Percentiles rank a stretch among this genome's conserved stretches.
Conservation (phyloP, 306 rosid genomes). For the Bauhinia variegata region DNA sequence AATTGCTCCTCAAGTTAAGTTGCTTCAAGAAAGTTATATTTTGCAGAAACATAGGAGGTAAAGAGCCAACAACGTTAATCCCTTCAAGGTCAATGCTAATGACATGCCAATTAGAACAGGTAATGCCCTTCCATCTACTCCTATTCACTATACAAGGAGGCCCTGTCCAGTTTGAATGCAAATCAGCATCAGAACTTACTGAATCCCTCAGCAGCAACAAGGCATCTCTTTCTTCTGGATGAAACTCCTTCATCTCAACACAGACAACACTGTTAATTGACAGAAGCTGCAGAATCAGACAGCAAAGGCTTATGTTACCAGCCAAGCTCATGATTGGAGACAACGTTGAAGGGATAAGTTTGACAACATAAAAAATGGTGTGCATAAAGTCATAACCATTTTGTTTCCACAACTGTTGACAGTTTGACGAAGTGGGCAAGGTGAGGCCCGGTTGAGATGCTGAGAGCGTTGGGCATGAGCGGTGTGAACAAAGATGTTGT, state of each 20-base stretch:
- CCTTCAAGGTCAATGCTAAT: slow-evolving; percentile 55
- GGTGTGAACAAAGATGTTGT: slow-evolving; percentile 38
- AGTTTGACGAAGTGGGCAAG: slow-evolving; percentile 53
- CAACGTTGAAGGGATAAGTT: neutral
- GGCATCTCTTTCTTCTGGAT: slow-evolving; percentile 66
- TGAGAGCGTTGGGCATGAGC: slow-evolving; percentile 30
- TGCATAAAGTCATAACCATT: slow-evolving; percentile 31
- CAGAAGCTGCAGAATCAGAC: slow-evolving; percentile 23
- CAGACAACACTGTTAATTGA: slow-evolving; percentile 34
- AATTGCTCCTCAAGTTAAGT: slow-evolving; percentile 59
- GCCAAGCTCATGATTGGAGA: slow-evolving; percentile 41
- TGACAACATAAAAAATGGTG: slow-evolving; percentile 26
- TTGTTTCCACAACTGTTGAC: slow-evolving; percentile 5
- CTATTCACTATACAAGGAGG: slow-evolving; percentile 60
- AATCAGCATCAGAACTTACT: slow-evolving; percentile 47
- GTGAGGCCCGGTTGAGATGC: slow-evolving; percentile 32
- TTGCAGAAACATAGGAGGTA: slow-evolving; percentile 51
- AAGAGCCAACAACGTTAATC: slow-evolving; percentile 52
- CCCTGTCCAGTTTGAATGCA: slow-evolving; percentile 74
- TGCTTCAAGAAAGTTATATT: slow-evolving; percentile 55
- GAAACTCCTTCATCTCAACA: slow-evolving; percentile 23
- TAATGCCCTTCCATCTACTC: slow-evolving; percentile 66
- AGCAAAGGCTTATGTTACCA: slow-evolving; percentile 10
- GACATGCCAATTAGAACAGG: slow-evolving; percentile 65
- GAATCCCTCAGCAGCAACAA: slow-evolving; percentile 58